Conservation (phyloP, 345 rosid species). For the Pistacia atlantica region DNA sequence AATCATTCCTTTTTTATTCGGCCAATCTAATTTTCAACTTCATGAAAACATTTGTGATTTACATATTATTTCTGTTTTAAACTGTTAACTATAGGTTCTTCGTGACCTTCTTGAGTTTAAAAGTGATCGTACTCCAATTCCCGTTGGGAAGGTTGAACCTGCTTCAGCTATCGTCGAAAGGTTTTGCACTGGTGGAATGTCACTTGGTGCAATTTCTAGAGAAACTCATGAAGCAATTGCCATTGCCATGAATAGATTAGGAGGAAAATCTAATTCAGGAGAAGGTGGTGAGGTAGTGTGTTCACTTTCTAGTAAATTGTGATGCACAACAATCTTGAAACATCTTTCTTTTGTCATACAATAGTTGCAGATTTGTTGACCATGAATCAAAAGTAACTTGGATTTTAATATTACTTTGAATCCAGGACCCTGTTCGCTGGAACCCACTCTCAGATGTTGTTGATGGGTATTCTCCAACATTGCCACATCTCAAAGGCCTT, state of each 20-base stretch:
- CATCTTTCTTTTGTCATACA: background rate
- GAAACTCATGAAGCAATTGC: conserved; percentile 99
- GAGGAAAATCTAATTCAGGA: conserved; percentile 97
- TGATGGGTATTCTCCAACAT: conserved; percentile 95
- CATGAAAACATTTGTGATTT: background rate
- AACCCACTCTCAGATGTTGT: conserved; percentile 90
- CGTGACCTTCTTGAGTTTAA: conserved; percentile 97
- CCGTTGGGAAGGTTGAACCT: conserved; percentile 93
- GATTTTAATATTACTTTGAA: conserved; percentile 6
- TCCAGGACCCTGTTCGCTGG: conserved; percentile 98
- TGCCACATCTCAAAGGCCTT: conserved; percentile 99
- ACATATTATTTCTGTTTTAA: conserved; percentile 15
- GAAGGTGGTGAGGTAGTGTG: conserved; percentile 97
- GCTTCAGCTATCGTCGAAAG: conserved; percentile 82
- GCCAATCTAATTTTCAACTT: background rate
- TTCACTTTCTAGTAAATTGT: conserved; percentile 4
- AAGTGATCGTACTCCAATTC: conserved; percentile 90
- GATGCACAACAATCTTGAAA: conserved; percentile 6
- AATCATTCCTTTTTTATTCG: conserved; percentile 5
- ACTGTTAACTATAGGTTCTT: conserved; percentile 60
- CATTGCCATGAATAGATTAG: conserved; percentile 94
- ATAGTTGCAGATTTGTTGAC: background rate
- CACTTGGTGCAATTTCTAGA: conserved; percentile 99
- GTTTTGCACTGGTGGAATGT: conserved; percentile 99
- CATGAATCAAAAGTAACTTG: background rate